These are phyloP conservation scores for Cryphonectria radicalis DNA, from an alignment of 2,329 filamentous ascomycete genomes.

Conservation along the genomic window DNA sequence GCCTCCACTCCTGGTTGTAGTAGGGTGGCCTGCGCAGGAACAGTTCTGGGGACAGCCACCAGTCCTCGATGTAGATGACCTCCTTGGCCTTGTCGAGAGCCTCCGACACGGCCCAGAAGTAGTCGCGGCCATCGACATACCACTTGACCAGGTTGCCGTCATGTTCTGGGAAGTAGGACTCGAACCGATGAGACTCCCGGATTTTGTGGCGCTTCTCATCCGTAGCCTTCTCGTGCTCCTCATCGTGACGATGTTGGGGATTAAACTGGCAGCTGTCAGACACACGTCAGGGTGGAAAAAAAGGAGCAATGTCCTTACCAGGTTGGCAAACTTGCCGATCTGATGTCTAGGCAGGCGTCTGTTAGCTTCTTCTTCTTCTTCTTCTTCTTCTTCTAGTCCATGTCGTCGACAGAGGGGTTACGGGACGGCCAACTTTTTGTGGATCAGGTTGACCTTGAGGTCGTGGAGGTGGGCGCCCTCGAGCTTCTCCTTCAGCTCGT, in stretches of 20 bases:
- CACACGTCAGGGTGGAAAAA: neutral
- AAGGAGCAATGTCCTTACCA: conserved; percentile 48
- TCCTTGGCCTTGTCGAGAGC: conserved; percentile 90
- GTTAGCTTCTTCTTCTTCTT: conserved; percentile 11
- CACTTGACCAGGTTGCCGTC: conserved; percentile 90
- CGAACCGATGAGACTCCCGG: conserved; percentile 76
- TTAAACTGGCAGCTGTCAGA: conserved; percentile 62
- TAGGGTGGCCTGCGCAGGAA: conserved; percentile 85
- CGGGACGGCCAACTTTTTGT: conserved; percentile 57
- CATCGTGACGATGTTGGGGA: conserved; percentile 87
- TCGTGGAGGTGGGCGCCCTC: conserved; percentile 59
- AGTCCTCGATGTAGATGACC: conserved; percentile 93
- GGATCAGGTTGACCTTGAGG: conserved; percentile 58
- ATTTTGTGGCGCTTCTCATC: conserved; percentile 79
- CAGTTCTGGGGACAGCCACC: conserved; percentile 92
- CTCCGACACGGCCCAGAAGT: conserved; percentile 90
- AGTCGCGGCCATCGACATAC: conserved; percentile 95
- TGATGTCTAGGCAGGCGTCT: conserved; percentile 48
- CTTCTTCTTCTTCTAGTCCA: too few relatives aligned
- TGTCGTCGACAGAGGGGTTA: neutral
- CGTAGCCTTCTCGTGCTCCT: conserved; percentile 83
- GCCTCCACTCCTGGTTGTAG: conserved; percentile 79
- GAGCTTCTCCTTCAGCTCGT: conserved; percentile 56
- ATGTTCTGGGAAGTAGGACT: conserved; percentile 88
- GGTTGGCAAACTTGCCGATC: conserved; percentile 65